Conservation (phyloP, 2,329 filamentous ascomycete genomes). For the Mollisia scopiformis region DNA sequence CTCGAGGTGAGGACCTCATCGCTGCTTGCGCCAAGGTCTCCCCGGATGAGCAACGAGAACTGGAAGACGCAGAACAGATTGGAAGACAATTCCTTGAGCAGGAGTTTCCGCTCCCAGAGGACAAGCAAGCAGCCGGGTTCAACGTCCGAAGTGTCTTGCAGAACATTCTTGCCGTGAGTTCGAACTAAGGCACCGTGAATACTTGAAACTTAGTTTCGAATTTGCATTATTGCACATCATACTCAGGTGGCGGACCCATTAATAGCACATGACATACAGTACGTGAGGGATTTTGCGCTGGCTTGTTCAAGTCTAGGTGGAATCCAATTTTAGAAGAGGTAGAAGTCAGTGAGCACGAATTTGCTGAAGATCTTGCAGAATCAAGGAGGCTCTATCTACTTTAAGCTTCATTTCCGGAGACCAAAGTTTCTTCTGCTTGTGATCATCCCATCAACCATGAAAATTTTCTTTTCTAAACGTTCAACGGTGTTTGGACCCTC, state of each 20-base stretch:
- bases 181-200: constrained; percentile 8
- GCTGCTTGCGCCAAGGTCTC: constrained; percentile 71
- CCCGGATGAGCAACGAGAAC: constrained; percentile 60
- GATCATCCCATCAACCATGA: constrained; percentile 3
- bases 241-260: background rate
- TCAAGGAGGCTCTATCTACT: background rate
- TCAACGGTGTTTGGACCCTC: constrained; percentile 1
- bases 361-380: background rate
- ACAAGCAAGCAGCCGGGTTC: constrained; percentile 17
- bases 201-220: constrained; percentile 22
- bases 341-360: background rate
- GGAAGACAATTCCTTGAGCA: constrained; percentile 60
- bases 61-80: constrained; percentile 68
- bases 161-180: constrained; percentile 28
- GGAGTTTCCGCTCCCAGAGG: constrained; percentile 29
- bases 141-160: constrained; percentile 33
- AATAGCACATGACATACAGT: constrained; percentile 1
- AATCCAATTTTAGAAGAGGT: constrained; percentile 3
- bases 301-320: background rate
- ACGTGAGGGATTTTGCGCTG: background rate
- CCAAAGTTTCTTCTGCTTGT: background rate
- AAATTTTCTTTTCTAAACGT: constrained; percentile 7
- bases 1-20: constrained; percentile 75
- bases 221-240: constrained; percentile 13
- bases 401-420: background rate